Evolutionary conservation across 2,329 filamentous ascomycete genomes (phyloP), one percentile per base, ranked within the genome.

Genomic region (Claviceps pazoutovae): DNA sequence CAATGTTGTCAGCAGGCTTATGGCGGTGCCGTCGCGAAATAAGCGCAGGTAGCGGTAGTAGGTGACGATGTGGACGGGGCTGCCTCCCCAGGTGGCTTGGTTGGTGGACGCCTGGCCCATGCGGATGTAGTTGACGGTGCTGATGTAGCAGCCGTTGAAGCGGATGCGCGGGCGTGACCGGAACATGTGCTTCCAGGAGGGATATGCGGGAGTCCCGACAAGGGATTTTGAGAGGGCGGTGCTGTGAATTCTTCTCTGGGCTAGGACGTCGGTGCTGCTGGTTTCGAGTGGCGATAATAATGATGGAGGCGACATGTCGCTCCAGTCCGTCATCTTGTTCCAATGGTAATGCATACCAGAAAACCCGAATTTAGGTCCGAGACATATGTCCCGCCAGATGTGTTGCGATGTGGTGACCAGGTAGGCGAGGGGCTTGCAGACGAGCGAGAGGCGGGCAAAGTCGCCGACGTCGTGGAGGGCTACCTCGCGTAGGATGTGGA

Each of bases 31-130:
- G 66, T 97, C 88, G 23, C 89, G 86, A 71, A 93, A 93, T 71
- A 98, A 93, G 50, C 93, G 86, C 3, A 98, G 78, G 68, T 97
- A 98, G 53, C 93, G 88, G 71, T 95, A 98, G 70, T 97, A 98
- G 0, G 93, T 98, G 48, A 98, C 89, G 53, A 97, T 94, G 64
- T 95, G 89, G 38, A 97, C 84, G 8, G 90, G 90, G 37, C 51
- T 52, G 23, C 79, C 84, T 60, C 73, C 72, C 88, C 90, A 95
- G 1, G 86, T 84, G 17, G 84, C 70, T 51, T 82, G 82, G 56
- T 82, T 84, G 19, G 79, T 76, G 3, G 81, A 83, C 11, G 83
- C 76, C 54, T 85, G 85, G 36, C 93, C 93, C 0, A 88, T 73
- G 23, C 93, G 86, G 48, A 88, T 82, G 69, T 98, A 98, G 70